Evolutionary conservation across 352 stramenopile genomes (phyloP), one percentile per base, ranked within the genome.

Genomic region (Phytophthora uliginosa): DNA sequence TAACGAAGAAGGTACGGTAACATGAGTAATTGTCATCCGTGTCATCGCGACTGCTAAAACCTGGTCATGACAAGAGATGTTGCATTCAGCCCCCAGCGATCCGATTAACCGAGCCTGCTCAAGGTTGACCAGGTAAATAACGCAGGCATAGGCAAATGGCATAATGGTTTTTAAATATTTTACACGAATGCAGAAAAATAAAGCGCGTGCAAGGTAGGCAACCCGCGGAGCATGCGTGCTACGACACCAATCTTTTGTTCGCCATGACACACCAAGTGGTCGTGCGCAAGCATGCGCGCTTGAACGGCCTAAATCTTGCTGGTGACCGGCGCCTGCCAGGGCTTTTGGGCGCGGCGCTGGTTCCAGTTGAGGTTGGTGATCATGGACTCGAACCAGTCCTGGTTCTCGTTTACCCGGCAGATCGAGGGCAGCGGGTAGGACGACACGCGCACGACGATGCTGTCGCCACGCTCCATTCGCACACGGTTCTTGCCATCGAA

Each of bases 291-390:
- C 40, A 55, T 36, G 47, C 22, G 52, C 53, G 40, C 38, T 53
- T 40, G 24, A 5, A 9, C 55, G 22, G 45, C 13, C 51, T 79
- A 82, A 38, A 79, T 79, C 38, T 82, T 82, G 66, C 74, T 74
- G 13, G 63, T 61, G 36, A 61, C 75, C 57, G 76, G 60, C 28
- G 81, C 62, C 17, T 84, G 65, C 86, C 88, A 96, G 3, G 90
- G 90, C 68, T 97, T 97, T 60, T 95, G 88, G 18, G 83, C 83
- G 22, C 88, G 86, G 34, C 86, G 90, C 71, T 95, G 89, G 78
- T 98, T 98, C 93, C 93, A 98, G 76, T 97, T 96, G n/a, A 98
- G 84, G 64, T 97, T 96, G 15, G 89, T 92, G 71, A 97, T 97
- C 84, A 98, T 96, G 2, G 87, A 95, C 69, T 94, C 81, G 66